phyloP scores from a whole-genome alignment of 108 stramenopile species.

The Skeletonema costatum region DNA sequence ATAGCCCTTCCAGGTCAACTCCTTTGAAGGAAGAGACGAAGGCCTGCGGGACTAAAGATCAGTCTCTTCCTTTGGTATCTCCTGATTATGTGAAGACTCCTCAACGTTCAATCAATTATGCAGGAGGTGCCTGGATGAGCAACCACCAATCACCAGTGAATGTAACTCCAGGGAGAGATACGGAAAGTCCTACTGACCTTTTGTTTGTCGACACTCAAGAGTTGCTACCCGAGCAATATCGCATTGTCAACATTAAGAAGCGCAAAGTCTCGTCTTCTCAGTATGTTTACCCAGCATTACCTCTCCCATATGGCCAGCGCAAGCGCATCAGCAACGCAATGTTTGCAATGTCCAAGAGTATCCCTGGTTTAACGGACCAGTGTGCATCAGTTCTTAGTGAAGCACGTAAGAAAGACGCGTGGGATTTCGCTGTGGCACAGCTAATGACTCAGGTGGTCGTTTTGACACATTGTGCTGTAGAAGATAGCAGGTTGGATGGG shows the following conservation, averaged over 20 bases:
- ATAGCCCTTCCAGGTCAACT: conserved; percentile 27
- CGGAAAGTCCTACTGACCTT: conserved; percentile 48
- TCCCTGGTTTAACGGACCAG: conserved; percentile 80
- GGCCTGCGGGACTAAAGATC: neutral
- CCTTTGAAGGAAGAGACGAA: conserved; percentile 25
- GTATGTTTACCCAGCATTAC: conserved; percentile 72
- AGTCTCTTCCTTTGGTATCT: conserved; percentile 30
- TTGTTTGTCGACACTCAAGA: conserved; percentile 72
- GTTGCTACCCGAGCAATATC: conserved; percentile 74
- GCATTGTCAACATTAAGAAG: conserved; percentile 53
- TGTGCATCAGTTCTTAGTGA: conserved; percentile 79
- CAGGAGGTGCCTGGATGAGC: conserved; percentile 48
- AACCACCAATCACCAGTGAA: conserved; percentile 26
- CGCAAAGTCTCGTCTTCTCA: conserved; percentile 16
- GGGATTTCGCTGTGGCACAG: conserved; percentile 89
- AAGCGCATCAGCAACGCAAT: conserved; percentile 84
- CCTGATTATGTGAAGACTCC: conserved; percentile 42
- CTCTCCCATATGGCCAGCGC: conserved; percentile 83
- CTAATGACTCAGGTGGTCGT: conserved; percentile 89
- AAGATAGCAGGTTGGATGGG: conserved; percentile 77
- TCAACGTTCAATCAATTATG: conserved; percentile 50
- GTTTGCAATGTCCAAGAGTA: conserved; percentile 76
- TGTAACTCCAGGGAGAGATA: conserved; percentile 11
- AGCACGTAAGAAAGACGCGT: conserved; percentile 73
- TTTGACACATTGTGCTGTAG: conserved; percentile 69